Conservation (phyloP, 2,329 filamentous ascomycete genomes). For the Myotisia sp. region DNA sequence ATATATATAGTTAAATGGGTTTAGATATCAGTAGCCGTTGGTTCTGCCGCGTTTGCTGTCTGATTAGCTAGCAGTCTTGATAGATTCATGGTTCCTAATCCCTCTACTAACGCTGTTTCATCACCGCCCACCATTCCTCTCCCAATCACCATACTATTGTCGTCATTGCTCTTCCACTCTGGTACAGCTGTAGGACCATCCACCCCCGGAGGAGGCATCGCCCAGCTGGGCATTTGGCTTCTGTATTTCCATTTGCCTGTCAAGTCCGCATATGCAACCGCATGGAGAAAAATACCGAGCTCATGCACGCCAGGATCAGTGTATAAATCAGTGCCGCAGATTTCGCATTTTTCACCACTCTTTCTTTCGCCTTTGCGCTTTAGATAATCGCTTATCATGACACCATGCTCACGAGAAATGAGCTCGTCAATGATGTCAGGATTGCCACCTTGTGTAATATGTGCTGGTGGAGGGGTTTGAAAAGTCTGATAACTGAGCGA, state of each 20-base stretch:
- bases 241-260: conserved; percentile 76
- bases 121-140: conserved; percentile 14
- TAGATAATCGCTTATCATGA: conserved; percentile 81
- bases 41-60: too few relatives aligned
- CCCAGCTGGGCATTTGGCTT: conserved; percentile 75
- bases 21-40: too few relatives aligned
- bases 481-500: conserved; percentile 68
- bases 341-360: conserved; percentile 65
- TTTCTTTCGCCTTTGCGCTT: conserved; percentile 86
- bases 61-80: too few relatives aligned
- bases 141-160: conserved; percentile 28
- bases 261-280: conserved; percentile 72
- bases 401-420: conserved; percentile 44
- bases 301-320: conserved; percentile 85
- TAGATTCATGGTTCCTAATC: conserved; percentile 11
- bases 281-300: conserved; percentile 85
- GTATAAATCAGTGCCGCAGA: conserved; percentile 80
- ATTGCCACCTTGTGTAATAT: conserved; percentile 22
- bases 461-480: conserved; percentile 24
- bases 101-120: conserved; percentile 13
- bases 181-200: conserved; percentile 57
- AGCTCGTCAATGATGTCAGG: conserved; percentile 26
- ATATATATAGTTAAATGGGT: too few relatives aligned
- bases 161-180: conserved; percentile 27
- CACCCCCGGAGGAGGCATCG: conserved; percentile 59